Evolutionary conservation across 192 early-diverging fungal genomes (phyloP), one percentile per base, ranked within the genome.

Genomic region (Coemansia sp.): DNA sequence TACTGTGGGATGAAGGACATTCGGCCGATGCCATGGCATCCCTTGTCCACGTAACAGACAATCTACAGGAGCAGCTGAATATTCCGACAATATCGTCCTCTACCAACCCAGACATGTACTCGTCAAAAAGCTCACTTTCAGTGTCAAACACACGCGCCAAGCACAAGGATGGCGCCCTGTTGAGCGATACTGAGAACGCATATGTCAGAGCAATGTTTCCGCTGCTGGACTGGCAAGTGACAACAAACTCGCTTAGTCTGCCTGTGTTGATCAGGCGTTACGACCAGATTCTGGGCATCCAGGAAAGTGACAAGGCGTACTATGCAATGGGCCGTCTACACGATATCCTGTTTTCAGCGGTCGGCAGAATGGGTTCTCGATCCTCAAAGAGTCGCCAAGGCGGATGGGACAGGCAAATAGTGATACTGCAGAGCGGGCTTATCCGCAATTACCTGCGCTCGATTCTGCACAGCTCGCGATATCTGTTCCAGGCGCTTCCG

Each of bases 401-500:
- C 29, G 63, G 68, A 45, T 68, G 66, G 18, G 31, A 52, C 56
- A 8, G 58, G 31, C 73, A 75, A 40, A 49, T 78, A n/a, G 63
- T 62, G 3, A 61, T 73, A 40, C 63, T 83, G 45, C 81, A 83
- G 63, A 73, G 70, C 60, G 78, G 78, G 12, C 48, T 83, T 28
- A 64, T 83, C 22, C 73, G 81, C 28, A 55, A 83, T 61, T 83
- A 78, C 34, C 51, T 64, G 29, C 75, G 81, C 30, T 56, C 93
- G 0, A 65, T 97, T 11, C 69, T 83, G 31, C 71, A 78, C 33
- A 92, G 96, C 10, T 83, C 89, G 3, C 85, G 88, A 48, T 96
- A 91, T 58, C 85, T 95, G 40, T 95, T 92, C 71, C 88, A 94
- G 66, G 89, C 90, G 5, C 64, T 97, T 64, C 94, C 96, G 7